Conservation (phyloP, 2,329 filamentous ascomycete species). For the Monosporascus sp. region DNA sequence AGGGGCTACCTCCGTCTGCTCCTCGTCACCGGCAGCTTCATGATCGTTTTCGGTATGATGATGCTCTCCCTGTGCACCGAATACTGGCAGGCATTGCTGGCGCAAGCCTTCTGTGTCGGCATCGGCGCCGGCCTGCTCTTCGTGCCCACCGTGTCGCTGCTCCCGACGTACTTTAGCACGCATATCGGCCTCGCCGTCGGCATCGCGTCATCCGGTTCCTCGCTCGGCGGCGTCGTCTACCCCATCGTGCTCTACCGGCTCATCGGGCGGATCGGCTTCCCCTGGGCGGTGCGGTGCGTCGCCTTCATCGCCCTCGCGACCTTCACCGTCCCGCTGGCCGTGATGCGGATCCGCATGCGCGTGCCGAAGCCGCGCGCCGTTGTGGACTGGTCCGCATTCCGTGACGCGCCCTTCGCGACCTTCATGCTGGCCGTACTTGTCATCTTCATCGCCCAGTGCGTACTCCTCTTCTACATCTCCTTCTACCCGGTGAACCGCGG, state of each 20-base stretch:
- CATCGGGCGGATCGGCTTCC: constrained; percentile 17
- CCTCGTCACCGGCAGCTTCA: constrained; percentile 33
- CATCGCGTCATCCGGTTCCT: constrained; percentile 26
- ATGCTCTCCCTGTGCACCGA: constrained; percentile 29
- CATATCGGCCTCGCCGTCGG: constrained; percentile 26
- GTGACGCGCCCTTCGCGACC: constrained; percentile 30
- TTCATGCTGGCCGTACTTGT: constrained; percentile 29
- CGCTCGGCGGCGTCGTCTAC: constrained; percentile 29
- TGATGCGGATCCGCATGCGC: constrained; percentile 29
- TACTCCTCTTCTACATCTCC: constrained; percentile 34
- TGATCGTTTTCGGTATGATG: constrained; percentile 43
- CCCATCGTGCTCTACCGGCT: constrained; percentile 24
- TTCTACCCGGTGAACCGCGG: constrained; percentile 28
- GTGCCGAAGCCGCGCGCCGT: constrained; percentile 28
- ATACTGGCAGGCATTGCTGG: constrained; percentile 41
- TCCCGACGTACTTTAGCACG: constrained; percentile 28
- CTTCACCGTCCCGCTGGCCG: constrained; percentile 15
- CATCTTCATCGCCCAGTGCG: constrained; percentile 34
- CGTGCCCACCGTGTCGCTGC: constrained; percentile 29
- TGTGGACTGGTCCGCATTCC: constrained; percentile 33
- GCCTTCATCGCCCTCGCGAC: constrained; percentile 25
- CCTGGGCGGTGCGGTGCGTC: constrained; percentile 21
- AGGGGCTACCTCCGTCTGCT: constrained; percentile 38
- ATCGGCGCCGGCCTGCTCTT: constrained; percentile 38
- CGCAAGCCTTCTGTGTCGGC: constrained; percentile 41